Evolutionary conservation across 108 stramenopile species (phyloP), one percentile per base, ranked within the genome.

Genomic region (Pseudonitzschia multistriata): DNA sequence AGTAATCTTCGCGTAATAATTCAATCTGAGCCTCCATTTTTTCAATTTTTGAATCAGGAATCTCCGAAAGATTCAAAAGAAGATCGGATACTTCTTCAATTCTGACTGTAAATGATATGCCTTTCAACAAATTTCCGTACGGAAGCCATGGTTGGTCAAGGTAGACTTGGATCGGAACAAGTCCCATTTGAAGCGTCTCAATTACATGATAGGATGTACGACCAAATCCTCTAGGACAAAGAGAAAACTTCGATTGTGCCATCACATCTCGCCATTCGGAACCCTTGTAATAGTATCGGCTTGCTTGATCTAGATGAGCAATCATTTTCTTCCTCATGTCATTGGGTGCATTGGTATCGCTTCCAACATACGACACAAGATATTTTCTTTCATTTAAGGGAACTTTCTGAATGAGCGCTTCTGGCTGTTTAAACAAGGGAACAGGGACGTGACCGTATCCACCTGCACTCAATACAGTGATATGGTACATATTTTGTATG

Each of bases 361-460:
- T 39, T 42, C 62, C 62, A 27, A 64, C 62, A 47, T 64, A 64
- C 19, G 21, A 24, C 34, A 47, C 24, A 5, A 40, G 25, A 27
- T 64, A 25, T 27, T 47, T 40, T 42, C 62, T 7, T 25, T 64
- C 19, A 7, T 28, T 27, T 21, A 19, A 7, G 17, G 62, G 39
- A 47, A 27, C 19, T 22, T 64, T 64, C 15, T 6, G 13, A 25
- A 7, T 21, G 27, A 19, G 7, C 25, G 5, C 17, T 27, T 64
- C 62, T 64, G 62, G 62, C 34, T 64, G 62, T 27, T 64, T 64
- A 13, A 64, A n/a, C 37, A 64, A 47, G 0, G 62, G 62, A 47
- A 64, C 40, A 17, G 62, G 62, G 3, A 64, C 62, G 34, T 64
- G 62, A 40, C 62, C 62, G 36, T 47, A 64, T 8, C 62, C 62